Conservation (phyloP, 2,329 filamentous ascomycete species). For the Conoideocrella luteorostrata region DNA sequence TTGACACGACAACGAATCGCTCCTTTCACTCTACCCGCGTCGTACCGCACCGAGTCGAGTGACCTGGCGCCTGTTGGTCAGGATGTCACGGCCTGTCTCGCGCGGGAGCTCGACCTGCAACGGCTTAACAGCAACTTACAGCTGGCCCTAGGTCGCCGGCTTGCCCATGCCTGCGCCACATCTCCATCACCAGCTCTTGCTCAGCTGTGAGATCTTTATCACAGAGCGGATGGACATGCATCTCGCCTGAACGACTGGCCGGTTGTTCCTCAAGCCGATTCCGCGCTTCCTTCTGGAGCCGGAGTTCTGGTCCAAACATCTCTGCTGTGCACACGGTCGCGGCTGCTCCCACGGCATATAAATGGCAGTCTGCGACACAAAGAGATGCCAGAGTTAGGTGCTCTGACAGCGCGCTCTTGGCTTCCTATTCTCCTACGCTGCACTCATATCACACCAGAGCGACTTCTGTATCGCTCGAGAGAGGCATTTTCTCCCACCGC, state of each 20-base stretch:
- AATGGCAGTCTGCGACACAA: background rate
- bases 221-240: slow-evolving; percentile 26
- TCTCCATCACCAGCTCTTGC: slow-evolving; percentile 19
- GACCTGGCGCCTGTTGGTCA: background rate
- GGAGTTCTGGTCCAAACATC: slow-evolving; percentile 6
- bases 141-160: background rate
- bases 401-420: slow-evolving; percentile 4
- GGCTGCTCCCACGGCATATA: background rate
- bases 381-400: background rate
- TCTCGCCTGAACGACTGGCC: slow-evolving; percentile 19
- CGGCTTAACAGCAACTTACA: no score
- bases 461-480: slow-evolving; percentile 28
- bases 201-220: slow-evolving; percentile 18
- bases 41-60: no score
- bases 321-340: slow-evolving; percentile 1
- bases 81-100: background rate
- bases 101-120: no score
- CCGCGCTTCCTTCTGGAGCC: slow-evolving; percentile 27
- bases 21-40: no score
- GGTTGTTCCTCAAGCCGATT: slow-evolving; percentile 27
- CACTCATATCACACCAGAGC: slow-evolving; percentile 24
- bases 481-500: slow-evolving; percentile 24
- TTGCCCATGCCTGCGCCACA: background rate
- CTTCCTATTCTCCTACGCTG: slow-evolving; percentile 11
- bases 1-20: background rate